Percentiles rank a stretch among this genome's conserved stretches.
phyloP scores from a whole-genome alignment of 2,329 filamentous ascomycete species.

The Bipolaris cookei region DNA sequence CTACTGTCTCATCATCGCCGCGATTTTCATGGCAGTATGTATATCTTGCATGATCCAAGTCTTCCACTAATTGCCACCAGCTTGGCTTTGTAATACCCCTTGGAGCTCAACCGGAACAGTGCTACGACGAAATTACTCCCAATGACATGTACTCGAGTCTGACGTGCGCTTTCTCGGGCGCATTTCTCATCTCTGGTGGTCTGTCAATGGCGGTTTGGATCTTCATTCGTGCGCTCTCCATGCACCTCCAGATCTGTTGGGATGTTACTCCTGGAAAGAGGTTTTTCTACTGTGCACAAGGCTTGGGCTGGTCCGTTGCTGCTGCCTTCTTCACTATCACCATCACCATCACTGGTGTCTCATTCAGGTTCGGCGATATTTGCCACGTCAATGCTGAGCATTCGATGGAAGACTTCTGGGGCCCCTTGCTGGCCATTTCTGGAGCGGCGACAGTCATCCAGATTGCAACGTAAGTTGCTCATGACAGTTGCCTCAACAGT shows the following conservation, averaged over 20 bases:
- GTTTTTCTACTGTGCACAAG: slow-evolving; percentile 87
- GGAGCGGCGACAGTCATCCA: slow-evolving; percentile 79
- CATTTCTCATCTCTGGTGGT: slow-evolving; percentile 84
- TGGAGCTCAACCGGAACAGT: slow-evolving; percentile 77
- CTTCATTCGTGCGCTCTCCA: slow-evolving; percentile 85
- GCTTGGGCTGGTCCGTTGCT: slow-evolving; percentile 83
- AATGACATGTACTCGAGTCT: slow-evolving; percentile 85
- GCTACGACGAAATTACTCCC: slow-evolving; percentile 88
- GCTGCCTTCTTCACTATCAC: slow-evolving; percentile 75
- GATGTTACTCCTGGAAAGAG: slow-evolving; percentile 84
- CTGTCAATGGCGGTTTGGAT: slow-evolving; percentile 87
- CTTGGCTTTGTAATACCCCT: slow-evolving; percentile 91
- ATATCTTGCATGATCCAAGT: slow-evolving; percentile 18
- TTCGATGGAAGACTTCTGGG: slow-evolving; percentile 86
- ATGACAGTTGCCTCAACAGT: slow-evolving; percentile 4
- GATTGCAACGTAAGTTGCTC: slow-evolving; percentile 72
- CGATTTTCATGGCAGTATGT: slow-evolving; percentile 80
- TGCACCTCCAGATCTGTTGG: slow-evolving; percentile 98
- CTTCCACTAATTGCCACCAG: slow-evolving; percentile 53
- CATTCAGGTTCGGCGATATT: slow-evolving; percentile 87
- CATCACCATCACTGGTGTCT: slow-evolving; percentile 86
- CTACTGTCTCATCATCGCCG: slow-evolving; percentile 78
- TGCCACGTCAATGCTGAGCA: slow-evolving; percentile 94
- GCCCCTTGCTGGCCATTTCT: slow-evolving; percentile 80
- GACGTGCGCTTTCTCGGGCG: slow-evolving; percentile 86